Base-by-base conservation (phyloP, 352 stramenopile species). In the Globisporangium megalacanthum region DNA sequence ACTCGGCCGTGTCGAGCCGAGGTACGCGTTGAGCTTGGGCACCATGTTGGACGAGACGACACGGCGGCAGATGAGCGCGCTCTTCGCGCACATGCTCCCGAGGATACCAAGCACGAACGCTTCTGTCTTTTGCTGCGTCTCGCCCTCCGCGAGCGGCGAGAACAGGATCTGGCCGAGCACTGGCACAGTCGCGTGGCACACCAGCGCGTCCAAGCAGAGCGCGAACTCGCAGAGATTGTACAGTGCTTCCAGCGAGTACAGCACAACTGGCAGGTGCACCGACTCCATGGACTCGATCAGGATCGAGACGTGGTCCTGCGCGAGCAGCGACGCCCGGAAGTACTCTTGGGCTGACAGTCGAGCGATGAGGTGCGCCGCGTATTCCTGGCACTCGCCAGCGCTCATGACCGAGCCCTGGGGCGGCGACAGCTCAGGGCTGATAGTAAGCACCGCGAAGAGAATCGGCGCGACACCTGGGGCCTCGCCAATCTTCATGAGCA, bases 281-380 rank as follows among this genome's bases (percentile, higher is more conserved):
- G 82, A 89, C 52, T 92, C 82, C 20, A 92, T 69, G 0, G 76
- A 75, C 42, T 92, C 82, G 33, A 92, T 86, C 8, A 92, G 59
- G 2, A 72, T 62, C 4, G 76, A 66, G 14, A 90, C 62, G 41
- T 86, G 75, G 4, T 88, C 79, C 13, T 72, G 70, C 0, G 75
- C 80, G 4, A 90, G 62, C 14, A 88, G 39, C 6, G 75, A 76
- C 0, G 72, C 72, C 13, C 73, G 67, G 14, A 88, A 61, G 17
- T 74, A 66, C 54, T 89, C 79, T 57, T 83, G 70, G 8, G 66
- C 70, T 19, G 76, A 57, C 22, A 88, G 72, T 9, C 73, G 63
- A 1, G 80, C 70, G 29, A 92, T 77, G 42, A 92, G 49, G 41
- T 85, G 77, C 0, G 79, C 74, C 0, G 82, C 78, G 25, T 90